These are phyloP conservation scores for Coemansia asiatica DNA, from an alignment of 192 early-diverging fungal species.

Conservation along the genomic window DNA sequence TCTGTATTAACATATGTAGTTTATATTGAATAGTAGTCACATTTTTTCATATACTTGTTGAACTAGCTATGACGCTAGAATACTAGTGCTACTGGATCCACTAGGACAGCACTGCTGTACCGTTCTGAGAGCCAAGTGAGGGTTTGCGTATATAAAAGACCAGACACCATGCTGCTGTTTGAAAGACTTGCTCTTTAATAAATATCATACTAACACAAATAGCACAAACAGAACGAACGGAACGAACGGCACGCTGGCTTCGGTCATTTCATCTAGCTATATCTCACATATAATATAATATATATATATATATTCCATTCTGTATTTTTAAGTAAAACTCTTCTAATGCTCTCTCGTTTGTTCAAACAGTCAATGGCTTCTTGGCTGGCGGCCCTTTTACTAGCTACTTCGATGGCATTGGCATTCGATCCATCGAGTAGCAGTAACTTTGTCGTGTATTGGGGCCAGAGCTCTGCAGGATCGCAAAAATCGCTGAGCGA, in stretches of 20 bases:
- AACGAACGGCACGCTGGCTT: too few species aligned
- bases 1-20: background rate
- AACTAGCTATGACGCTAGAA: background rate
- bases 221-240: background rate
- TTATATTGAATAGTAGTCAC: background rate
- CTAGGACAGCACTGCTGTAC: background rate
- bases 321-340: background rate
- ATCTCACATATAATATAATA: too few species aligned
- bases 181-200: background rate
- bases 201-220: background rate
- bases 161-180: background rate
- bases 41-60: background rate
- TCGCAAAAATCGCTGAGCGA: slow-evolving; percentile 47
- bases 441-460: slow-evolving; percentile 51
- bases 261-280: too few species aligned
- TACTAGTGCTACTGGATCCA: background rate
- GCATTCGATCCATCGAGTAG: slow-evolving; percentile 34
- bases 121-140: background rate
- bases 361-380: background rate
- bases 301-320: background rate
- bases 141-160: background rate
- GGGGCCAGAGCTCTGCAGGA: slow-evolving; percentile 54
- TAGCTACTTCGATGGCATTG: background rate
- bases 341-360: background rate
- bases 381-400: background rate